Conservation (phyloP, 2,329 filamentous ascomycete species). For the Botrytis hyacinthi region DNA sequence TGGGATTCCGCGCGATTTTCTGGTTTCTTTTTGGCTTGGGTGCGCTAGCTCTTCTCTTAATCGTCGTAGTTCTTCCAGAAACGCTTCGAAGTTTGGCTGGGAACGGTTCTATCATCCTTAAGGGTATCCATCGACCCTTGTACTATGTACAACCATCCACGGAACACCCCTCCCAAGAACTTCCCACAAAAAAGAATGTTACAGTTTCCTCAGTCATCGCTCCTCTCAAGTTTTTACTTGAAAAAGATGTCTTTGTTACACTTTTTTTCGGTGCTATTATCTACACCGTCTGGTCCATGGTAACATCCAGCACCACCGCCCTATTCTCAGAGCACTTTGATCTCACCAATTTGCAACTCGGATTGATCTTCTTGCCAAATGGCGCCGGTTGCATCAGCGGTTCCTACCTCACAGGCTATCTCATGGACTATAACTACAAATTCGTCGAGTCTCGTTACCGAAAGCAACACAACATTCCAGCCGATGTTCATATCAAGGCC, state of each 20-base stretch:
- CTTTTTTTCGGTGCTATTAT: constrained; percentile 30
- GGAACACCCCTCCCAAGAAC: constrained; percentile 29
- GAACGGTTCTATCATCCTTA: constrained; percentile 30
- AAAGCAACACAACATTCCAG: constrained; percentile 34
- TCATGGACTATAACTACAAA: constrained; percentile 44
- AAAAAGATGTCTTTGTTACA: constrained; percentile 48
- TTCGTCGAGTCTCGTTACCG: constrained; percentile 33
- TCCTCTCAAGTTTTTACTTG: constrained; percentile 44
- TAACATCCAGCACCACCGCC: constrained; percentile 40
- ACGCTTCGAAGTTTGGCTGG: constrained; percentile 32
- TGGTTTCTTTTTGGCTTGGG: constrained; percentile 46
- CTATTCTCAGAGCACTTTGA: constrained; percentile 43
- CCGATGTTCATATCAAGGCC: constrained; percentile 29
- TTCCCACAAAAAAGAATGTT: constrained; percentile 33
- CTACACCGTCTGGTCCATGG: constrained; percentile 17
- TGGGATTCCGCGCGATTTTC: constrained; percentile 51
- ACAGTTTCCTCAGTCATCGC: constrained; percentile 40
- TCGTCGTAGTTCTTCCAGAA: constrained; percentile 28
- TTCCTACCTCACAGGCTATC: constrained; percentile 42
- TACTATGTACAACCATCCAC: constrained; percentile 32
- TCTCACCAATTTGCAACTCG: constrained; percentile 43
- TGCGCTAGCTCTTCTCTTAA: constrained; percentile 42
- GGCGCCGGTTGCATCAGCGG: constrained; percentile 35
- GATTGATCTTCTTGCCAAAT: constrained; percentile 28
- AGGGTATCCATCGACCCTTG: constrained; percentile 44